Evolutionary conservation across 441 rosid genomes (phyloP), one percentile per base, ranked within the genome.

Genomic region (Pelargonium fulgidum): DNA sequence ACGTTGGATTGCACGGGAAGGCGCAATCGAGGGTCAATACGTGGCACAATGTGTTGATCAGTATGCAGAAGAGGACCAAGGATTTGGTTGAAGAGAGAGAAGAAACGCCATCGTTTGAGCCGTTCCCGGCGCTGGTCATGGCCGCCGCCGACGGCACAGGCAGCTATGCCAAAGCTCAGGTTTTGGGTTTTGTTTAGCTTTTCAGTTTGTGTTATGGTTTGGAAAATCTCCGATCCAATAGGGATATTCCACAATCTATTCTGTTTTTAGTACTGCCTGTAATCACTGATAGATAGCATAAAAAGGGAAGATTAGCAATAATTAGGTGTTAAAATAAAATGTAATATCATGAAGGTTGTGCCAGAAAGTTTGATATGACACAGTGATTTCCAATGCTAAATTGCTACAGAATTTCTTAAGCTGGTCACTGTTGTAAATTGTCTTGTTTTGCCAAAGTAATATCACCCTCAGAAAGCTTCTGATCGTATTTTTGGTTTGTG

Each of bases 31-130:
- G 96, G 45, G 93, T 89, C 7, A 92, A 87, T 83, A 85, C 98
- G 64, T 93, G 97, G 97, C 89, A 86, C 17, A 93, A 89, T 73
- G 90, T 90, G 5, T 78, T 93, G 81, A 66, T 65, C 24, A 71
- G 76, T 54, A 89, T 93, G 92, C 89, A 85, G 48, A 81, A 78
- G 77, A 83, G 87, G 79, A 87, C 93, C 12, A 69, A 17, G 74
- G 81, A 67, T 64, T 66, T 88, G 75, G 66, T 54, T 68, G 79
- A 54, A 29, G 74, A 73, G 45, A 70, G 50, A 41, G 79, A 61
- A 11, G 3, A 2, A 19, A 56, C 24, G 19, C 0, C 24, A 24
- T 9, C 19, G 7, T 16, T 16, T 17, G 24, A 56, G 19, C 9
- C 62, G 6, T 56, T 56, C 7, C 62, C n/a, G 50, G 7, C 50